Conservation (phyloP, 352 stramenopile species). For the Pythium biforme region DNA sequence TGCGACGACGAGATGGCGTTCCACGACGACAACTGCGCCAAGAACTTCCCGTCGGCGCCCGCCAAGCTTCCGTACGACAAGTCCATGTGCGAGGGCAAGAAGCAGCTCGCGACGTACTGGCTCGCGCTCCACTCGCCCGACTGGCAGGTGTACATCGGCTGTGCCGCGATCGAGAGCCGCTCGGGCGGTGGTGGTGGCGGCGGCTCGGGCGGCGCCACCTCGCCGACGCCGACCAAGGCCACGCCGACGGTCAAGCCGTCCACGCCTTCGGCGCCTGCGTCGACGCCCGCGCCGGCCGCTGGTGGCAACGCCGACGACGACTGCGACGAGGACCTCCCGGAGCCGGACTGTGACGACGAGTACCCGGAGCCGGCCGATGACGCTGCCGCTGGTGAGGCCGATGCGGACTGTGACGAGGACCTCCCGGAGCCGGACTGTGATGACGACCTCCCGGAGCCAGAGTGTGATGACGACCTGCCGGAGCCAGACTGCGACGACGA, state of each 20-base stretch:
- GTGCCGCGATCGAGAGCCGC: conserved; percentile 22
- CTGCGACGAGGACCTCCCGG: conserved; percentile 5
- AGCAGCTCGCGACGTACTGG: conserved; percentile 29
- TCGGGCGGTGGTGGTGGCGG: conserved; percentile 11
- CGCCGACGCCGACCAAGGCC: neutral
- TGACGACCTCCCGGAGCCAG: conserved; percentile 23
- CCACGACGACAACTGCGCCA: conserved; percentile 17
- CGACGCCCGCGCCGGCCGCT: neutral
- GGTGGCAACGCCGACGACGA: conserved; percentile 9
- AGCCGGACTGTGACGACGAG: conserved; percentile 8
- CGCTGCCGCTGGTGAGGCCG: neutral
- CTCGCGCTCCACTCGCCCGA: conserved; percentile 29
- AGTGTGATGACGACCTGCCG: conserved; percentile 25
- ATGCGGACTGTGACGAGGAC: conserved; percentile 13
- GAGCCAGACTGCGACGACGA: conserved; percentile 16
- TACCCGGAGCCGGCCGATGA: conserved; percentile 1
- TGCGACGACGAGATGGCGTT: conserved; percentile 19
- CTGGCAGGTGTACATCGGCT: conserved; percentile 38
- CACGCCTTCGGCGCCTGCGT: neutral
- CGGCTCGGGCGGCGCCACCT: neutral
- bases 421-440: conserved; percentile 27
- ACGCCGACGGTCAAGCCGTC: conserved; percentile 6
- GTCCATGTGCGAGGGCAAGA: conserved; percentile 30
- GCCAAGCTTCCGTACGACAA: conserved; percentile 21
- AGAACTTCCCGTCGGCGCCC: conserved; percentile 5